Evolutionary conservation across 2,329 filamentous ascomycete genomes (phyloP), one percentile per base, ranked within the genome.

Genomic region (Lachnum nothofagi): DNA sequence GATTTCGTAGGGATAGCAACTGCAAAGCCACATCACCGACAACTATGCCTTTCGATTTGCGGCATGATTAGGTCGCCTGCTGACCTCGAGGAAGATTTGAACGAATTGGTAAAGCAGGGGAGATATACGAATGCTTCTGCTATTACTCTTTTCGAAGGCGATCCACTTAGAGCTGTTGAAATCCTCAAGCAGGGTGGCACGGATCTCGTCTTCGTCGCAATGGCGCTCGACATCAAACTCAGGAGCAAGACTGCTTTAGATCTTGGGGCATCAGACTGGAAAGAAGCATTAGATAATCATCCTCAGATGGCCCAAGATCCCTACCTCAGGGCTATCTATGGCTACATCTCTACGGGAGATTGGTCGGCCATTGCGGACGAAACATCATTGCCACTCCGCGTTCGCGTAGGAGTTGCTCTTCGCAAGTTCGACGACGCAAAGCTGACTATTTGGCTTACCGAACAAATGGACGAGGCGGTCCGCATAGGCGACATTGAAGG

Each of bases 241-340:
- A 72, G 75, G 51, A 75, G 72, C 10, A 71, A 72, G 48, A 68
- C 67, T 39, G 65, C 67, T 34, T 57, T 71, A 12, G 52, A 56
- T 9, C 42, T 63, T 10, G 54, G 62, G 12, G 51, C 53, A n/a
- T 46, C 48, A 3, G 53, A 61, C 24, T 67, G 65, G 65, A 56
- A 38, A n/a, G 48, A 59, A 35, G 50, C 55, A 24, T 48, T 66
- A 4, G 51, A 61, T 8, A 54, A 56, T 20, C 56, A 63, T 46
- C 53, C 61, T 10, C 56, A 60, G 34, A 60, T 81, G 22, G 79
- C 85, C 52, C 82, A 83, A 0, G 86, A 93, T 59, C 84, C 87
- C 0, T 91, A 91, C 62, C 76, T 93, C 20, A 83, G 87, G 47
- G 87, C 86, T 5, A 85, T 93, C 41, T 87, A 88, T 20, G 82